These are phyloP conservation scores for Chiua virens DNA, from an alignment of 768 basidiomycete species.

Conservation along the genomic window DNA sequence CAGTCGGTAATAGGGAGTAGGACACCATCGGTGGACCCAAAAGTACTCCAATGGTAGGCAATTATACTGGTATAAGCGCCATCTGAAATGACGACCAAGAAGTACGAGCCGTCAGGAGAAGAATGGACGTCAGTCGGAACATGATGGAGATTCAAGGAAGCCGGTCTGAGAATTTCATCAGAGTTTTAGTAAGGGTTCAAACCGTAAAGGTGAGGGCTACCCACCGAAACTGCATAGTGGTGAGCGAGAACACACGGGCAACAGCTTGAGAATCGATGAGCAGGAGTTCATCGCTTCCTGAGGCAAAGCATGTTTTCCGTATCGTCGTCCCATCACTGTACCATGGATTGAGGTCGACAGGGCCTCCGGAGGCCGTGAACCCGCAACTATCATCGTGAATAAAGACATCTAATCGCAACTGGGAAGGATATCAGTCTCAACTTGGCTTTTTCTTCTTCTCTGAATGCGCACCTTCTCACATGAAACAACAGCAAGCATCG, in stretches of 20 bases:
- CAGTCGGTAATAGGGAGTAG: slow-evolving; percentile 33
- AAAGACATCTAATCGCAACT: slow-evolving; percentile 46
- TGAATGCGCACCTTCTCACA: slow-evolving; percentile 38
- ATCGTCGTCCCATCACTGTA: slow-evolving; percentile 40
- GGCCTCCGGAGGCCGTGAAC: slow-evolving; percentile 42
- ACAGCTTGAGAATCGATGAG: slow-evolving; percentile 45
- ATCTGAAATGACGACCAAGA: slow-evolving; percentile 35
- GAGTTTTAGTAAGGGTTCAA: neutral
- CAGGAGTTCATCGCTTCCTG: slow-evolving; percentile 52
- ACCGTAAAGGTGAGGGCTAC: neutral
- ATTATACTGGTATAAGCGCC: slow-evolving; percentile 19
- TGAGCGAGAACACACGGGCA: slow-evolving; percentile 52
- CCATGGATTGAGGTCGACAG: slow-evolving; percentile 47
- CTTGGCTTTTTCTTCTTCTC: neutral
- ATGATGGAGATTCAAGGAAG: slow-evolving; percentile 40
- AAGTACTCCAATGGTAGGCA: slow-evolving; percentile 58
- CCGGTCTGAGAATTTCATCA: slow-evolving; percentile 39
- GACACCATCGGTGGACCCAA: slow-evolving; percentile 51
- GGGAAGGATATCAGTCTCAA: slow-evolving; percentile 8
- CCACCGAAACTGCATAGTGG: slow-evolving; percentile 56
- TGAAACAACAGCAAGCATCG: slow-evolving; percentile 47
- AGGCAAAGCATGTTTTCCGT: slow-evolving; percentile 42
- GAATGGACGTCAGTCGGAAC: slow-evolving; percentile 39
- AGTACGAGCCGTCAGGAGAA: slow-evolving; percentile 57
- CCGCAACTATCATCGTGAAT: slow-evolving; percentile 47